A percentile compares a stretch with the other conserved stretches of the same genome.
phyloP scores from a whole-genome alignment of 441 rosid species.

The Populus hybrid region DNA sequence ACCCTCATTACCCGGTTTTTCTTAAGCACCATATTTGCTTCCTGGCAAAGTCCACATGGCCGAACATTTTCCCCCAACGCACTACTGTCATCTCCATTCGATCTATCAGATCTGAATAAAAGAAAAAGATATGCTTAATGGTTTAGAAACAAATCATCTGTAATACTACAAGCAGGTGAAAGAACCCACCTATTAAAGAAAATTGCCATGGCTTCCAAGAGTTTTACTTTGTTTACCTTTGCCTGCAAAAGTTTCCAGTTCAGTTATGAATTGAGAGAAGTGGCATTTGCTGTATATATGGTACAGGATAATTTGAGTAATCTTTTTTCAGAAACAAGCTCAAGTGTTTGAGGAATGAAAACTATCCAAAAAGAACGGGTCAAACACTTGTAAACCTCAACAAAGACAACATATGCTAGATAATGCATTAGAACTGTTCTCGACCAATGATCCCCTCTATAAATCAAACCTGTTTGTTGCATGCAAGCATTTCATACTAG shows the following conservation, averaged over 20 bases:
- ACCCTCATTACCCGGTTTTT: conserved; percentile 59
- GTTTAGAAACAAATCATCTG: conserved; percentile 8
- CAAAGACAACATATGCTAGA: neutral
- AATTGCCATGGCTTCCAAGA: conserved; percentile 81
- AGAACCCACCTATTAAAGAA: conserved; percentile 78
- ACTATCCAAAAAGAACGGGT: neutral
- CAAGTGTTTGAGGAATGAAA: neutral
- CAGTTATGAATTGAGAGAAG: conserved; percentile 14
- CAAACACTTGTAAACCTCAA: neutral
- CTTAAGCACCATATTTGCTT: conserved; percentile 87
- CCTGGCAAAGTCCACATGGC: conserved; percentile 70
- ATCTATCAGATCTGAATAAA: conserved; percentile 53
- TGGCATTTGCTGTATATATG: neutral
- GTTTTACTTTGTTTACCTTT: conserved; percentile 67
- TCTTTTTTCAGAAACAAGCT: neutral
- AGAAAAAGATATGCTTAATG: conserved; percentile 14
- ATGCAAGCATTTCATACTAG: neutral
- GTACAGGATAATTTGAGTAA: neutral
- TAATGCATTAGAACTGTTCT: neutral
- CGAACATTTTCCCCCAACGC: conserved; percentile 65
- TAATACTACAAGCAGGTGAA: conserved; percentile 2
- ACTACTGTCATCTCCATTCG: conserved; percentile 55
- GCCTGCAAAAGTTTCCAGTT: conserved; percentile 52
- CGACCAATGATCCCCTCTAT: neutral
- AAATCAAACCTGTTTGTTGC: neutral